These are phyloP conservation scores for Leishmania tropica DNA, from an alignment of 208 protist species.

Conservation along the genomic window DNA sequence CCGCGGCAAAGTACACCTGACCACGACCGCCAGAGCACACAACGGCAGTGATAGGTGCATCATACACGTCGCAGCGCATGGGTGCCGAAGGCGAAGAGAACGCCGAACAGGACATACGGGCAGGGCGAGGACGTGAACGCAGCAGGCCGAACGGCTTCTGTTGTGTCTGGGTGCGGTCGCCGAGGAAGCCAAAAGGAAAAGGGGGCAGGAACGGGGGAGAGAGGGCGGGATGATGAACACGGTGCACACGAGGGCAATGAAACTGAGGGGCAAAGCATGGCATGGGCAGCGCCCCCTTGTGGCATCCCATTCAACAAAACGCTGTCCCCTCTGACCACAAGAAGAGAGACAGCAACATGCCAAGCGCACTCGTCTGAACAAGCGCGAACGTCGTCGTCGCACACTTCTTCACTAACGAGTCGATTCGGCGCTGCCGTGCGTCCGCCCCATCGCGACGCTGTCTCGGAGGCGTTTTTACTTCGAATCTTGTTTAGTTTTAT, in stretches of 20 bases:
- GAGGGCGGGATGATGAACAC: not conserved
- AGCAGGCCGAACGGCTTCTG: not conserved
- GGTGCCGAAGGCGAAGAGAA: not conserved
- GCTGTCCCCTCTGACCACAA: not conserved
- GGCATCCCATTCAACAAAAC: not conserved
- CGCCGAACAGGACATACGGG: not conserved
- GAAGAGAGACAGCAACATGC: not conserved
- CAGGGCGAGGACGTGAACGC: not conserved
- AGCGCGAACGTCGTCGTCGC: not conserved
- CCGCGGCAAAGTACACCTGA: constrained; percentile 41
- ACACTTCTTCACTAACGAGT: not conserved
- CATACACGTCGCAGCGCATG: constrained; percentile 8
- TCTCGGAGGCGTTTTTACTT: not conserved
- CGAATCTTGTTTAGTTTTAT: not conserved
- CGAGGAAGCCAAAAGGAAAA: not conserved
- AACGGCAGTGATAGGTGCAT: constrained; percentile 49
- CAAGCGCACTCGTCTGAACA: not conserved
- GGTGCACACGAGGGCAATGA: not conserved
- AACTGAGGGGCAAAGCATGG: not conserved
- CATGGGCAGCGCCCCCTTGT: not conserved
- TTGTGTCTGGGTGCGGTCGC: not conserved
- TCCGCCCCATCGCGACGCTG: not conserved
- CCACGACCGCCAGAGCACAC: not conserved
- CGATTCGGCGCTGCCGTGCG: not conserved
- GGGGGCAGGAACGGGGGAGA: not conserved